Evolutionary conservation across 2,329 filamentous ascomycete species (phyloP), one percentile per base, ranked within the genome.

Genomic region (Truncatella angustata): DNA sequence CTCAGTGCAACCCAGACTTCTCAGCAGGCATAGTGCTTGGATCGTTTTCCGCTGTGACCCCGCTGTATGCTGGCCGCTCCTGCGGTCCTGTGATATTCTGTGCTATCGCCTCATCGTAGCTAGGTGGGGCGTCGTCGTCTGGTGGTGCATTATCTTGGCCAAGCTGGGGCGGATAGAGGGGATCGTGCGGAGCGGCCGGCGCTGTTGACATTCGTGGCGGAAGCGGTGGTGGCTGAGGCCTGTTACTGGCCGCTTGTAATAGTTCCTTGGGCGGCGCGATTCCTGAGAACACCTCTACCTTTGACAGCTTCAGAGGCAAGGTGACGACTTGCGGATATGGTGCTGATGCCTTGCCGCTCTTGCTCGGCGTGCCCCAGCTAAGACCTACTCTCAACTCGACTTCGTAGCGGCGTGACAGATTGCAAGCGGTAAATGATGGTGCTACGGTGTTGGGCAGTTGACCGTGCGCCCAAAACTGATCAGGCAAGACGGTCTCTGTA

Each of bases 91-190:
- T 70, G 56, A 94, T 71, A 53, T 86, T 82, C 58, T 90, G 86
- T 5, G 91, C 91, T 71, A 97, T 86, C 11, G 91, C 91, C 70
- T 97, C 92, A 70, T 96, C 91, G 65, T 97, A 97, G 63, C 90
- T 96, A 6, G 92, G 92, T 16, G 93, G 92, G n/a, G 91, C 90
- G 51, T 94, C 91, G 28, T 90, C 86, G 57, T 81, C 76, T 0
- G 67, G 64, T 16, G 74, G 69, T 1, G 67, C 76, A 2, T 69
- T 73, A 10, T 66, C 61, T 7, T 70, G 66, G 32, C 78, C 76
- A 18, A 85, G 69, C 61, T 84, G 82, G 4, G 82, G 81, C 14
- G 82, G 82, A 55, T 84, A 85, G 6, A 82, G 65, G 3, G 81
- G 75, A 58, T 84, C 81, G 20, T 68, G 58, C 12, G 61, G 57